Evolutionary conservation across 345 rosid genomes (phyloP).

Genomic region (Dovyalis caffra): DNA sequence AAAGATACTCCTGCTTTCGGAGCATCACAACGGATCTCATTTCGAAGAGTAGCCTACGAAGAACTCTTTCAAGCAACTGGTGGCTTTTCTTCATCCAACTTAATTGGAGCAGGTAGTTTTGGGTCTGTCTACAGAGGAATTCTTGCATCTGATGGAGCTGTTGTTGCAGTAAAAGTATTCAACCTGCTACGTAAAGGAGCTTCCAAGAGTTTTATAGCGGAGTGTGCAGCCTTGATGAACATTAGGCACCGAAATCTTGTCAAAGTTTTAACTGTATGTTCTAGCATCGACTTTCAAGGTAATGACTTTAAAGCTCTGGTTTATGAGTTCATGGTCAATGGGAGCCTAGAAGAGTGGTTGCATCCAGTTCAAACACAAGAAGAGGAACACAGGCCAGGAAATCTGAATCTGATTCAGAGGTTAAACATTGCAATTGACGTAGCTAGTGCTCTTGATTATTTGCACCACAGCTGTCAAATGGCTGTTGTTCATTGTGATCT

Average conservation of each 20-base stretch:
- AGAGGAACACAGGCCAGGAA: not conserved
- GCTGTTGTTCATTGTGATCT: slow-evolving; percentile 13
- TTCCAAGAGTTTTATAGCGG: slow-evolving; percentile 5
- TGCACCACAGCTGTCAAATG: not conserved
- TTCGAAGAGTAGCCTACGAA: not conserved
- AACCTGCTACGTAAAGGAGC: slow-evolving; percentile 5
- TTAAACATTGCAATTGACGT: slow-evolving; percentile 2
- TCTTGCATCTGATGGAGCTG: not conserved
- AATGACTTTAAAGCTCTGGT: slow-evolving; percentile 12
- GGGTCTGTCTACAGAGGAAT: slow-evolving; percentile 4
- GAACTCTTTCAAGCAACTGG: not conserved
- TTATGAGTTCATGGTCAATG: slow-evolving; percentile 9
- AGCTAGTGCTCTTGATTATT: not conserved
- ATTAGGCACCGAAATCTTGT: slow-evolving; percentile 12
- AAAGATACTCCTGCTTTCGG: not conserved
- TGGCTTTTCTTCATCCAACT: not conserved
- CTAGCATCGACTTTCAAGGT: not conserved
- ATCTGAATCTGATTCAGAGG: not conserved
- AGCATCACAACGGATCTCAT: not conserved
- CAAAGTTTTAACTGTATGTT: slow-evolving; percentile 7
- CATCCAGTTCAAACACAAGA: not conserved
- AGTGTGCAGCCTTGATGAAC: not conserved
- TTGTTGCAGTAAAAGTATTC: slow-evolving; percentile 11
- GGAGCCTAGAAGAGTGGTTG: slow-evolving; percentile 11
- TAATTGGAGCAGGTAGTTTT: slow-evolving; percentile 10